A percentile compares a stretch with the other conserved stretches of the same genome.
Conservation (phyloP, 345 rosid genomes). For the Carallia brachiata region DNA sequence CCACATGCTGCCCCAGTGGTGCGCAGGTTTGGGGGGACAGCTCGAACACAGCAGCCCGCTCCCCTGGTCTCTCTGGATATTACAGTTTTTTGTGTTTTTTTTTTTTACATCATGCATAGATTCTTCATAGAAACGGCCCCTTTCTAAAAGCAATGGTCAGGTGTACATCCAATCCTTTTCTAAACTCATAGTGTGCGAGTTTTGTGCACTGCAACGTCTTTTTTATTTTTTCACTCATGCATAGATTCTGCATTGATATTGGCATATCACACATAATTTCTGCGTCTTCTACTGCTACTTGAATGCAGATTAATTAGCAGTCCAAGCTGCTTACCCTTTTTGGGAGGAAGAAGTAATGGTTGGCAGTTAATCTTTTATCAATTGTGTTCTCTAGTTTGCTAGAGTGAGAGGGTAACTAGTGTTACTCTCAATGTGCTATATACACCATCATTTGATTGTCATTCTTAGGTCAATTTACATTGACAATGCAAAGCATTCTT, state of each 20-base stretch:
- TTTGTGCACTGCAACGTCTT: too few relatives aligned
- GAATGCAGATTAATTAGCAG: neutral
- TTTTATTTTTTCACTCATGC: too few relatives aligned
- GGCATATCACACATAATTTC: neutral
- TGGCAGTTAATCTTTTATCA: neutral
- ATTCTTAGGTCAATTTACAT: neutral
- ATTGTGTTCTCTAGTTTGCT: neutral
- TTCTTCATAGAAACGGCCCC: too few relatives aligned
- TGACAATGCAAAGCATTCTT: conserved; percentile 4
- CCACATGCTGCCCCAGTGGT: too few relatives aligned
- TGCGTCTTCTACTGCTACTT: too few relatives aligned
- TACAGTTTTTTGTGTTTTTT: neutral
- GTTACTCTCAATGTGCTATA: neutral
- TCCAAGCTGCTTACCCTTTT: neutral
- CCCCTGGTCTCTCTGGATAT: conserved; percentile 36
- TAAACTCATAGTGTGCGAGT: too few relatives aligned
- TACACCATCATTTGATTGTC: neutral
- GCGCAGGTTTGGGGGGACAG: conserved; percentile 17
- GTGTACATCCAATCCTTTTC: too few relatives aligned
- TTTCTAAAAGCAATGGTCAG: too few relatives aligned
- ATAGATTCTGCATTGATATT: conserved; percentile 2
- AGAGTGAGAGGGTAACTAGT: neutral
- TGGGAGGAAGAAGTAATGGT: neutral
- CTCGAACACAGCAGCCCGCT: too few relatives aligned
- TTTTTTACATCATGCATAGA: too few relatives aligned